Evolutionary conservation across 257 asterid species (phyloP).

Genomic region (Penstemon barbatus): DNA sequence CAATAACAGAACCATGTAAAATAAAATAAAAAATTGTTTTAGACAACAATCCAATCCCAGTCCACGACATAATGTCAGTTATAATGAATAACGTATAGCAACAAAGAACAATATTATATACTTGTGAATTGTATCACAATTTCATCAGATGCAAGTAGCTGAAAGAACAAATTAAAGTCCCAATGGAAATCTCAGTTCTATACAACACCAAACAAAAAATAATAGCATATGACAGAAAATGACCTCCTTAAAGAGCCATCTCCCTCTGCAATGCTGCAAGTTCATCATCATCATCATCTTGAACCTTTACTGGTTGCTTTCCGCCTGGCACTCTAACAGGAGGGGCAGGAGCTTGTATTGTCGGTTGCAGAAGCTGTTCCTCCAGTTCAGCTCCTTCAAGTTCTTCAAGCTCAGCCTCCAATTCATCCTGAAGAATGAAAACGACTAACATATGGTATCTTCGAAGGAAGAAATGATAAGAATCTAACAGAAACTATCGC

Average conservation of each 20-base stretch:
- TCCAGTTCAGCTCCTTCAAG: constrained; percentile 78
- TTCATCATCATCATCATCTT: constrained; percentile 46
- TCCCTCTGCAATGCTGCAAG: constrained; percentile 87
- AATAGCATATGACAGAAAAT: too few species aligned
- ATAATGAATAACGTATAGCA: too few species aligned
- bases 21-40: too few species aligned
- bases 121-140: too few species aligned
- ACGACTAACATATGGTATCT: not conserved
- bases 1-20: too few species aligned
- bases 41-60: too few species aligned
- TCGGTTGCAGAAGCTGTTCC: constrained; percentile 74
- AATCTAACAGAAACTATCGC: constrained; percentile 12
- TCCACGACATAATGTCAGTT: too few species aligned
- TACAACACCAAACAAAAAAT: too few species aligned
- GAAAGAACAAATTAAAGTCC: too few species aligned
- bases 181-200: too few species aligned
- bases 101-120: too few species aligned
- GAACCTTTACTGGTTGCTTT: constrained; percentile 49
- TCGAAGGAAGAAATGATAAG: constrained; percentile 2
- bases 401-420: constrained; percentile 82
- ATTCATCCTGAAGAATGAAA: constrained; percentile 56
- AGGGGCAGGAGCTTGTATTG: constrained; percentile 56
- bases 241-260: constrained; percentile 63
- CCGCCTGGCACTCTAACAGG: constrained; percentile 44
- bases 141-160: too few species aligned